These are phyloP conservation scores for Casaregolazyma lundiana DNA, from an alignment of 1,139 yeast genomes.

Conservation along the genomic window DNA sequence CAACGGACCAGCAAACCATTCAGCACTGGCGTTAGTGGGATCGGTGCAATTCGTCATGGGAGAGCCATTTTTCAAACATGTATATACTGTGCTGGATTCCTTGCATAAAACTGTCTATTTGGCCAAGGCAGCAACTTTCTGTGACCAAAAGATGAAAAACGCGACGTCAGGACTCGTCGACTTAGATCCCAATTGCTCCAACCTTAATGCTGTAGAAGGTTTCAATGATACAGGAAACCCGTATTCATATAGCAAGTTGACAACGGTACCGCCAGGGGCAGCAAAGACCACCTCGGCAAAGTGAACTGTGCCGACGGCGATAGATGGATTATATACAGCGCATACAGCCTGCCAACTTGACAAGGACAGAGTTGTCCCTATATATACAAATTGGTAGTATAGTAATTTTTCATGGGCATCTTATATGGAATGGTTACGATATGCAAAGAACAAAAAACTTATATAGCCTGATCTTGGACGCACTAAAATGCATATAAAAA, in stretches of 20 bases:
- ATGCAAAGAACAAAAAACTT: too few species aligned
- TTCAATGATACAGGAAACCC: constrained; percentile 6
- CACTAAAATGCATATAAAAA: too few species aligned
- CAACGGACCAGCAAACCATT: constrained; percentile 30
- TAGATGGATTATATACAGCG: too few species aligned
- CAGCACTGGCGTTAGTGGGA: constrained; percentile 30
- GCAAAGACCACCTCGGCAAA: background rate
- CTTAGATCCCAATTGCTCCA: constrained; percentile 1
- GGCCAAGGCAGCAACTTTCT: constrained; percentile 45
- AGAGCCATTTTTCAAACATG: constrained; percentile 64
- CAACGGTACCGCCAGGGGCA: constrained; percentile 9
- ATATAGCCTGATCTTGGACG: too few species aligned
- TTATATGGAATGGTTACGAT: too few species aligned
- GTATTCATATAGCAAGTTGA: constrained; percentile 6
- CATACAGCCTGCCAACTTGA: too few species aligned
- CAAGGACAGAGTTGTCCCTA: too few species aligned
- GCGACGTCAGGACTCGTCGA: background rate
- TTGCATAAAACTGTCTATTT: constrained; percentile 55
- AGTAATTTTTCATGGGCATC: too few species aligned
- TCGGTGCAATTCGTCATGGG: constrained; percentile 47
- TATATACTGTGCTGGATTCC: constrained; percentile 69
- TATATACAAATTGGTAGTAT: too few species aligned
- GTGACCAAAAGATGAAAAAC: constrained; percentile 7
- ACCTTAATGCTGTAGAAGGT: constrained; percentile 2
- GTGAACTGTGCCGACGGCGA: background rate